Conservation (phyloP, 441 rosid genomes). For the Flueggea neowawraea region DNA sequence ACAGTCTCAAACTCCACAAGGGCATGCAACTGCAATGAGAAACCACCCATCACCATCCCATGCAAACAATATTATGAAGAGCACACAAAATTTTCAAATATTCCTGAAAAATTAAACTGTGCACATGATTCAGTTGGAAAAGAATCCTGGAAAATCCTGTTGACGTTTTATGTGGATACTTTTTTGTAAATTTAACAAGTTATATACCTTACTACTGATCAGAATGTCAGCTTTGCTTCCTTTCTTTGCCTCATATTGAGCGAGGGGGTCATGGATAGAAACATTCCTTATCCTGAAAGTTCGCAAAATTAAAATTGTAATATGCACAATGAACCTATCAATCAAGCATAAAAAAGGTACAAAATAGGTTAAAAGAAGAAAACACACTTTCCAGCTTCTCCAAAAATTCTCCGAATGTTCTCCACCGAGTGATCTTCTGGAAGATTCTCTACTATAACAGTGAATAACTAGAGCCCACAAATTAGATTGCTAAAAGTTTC, state of each 20-base stretch:
- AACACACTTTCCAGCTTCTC: constrained; percentile 77
- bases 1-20: constrained; percentile 81
- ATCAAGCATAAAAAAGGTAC: constrained; percentile 4
- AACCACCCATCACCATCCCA: constrained; percentile 2
- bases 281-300: constrained; percentile 55
- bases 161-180: no score
- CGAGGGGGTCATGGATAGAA: constrained; percentile 54
- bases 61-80: constrained; percentile 3
- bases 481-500: constrained; percentile 25
- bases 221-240: constrained; percentile 46
- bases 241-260: constrained; percentile 53
- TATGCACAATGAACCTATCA: constrained; percentile 10
- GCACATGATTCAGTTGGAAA: no score
- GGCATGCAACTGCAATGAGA: constrained; percentile 61
- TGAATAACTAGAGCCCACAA: constrained; percentile 55
- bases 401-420: constrained; percentile 63
- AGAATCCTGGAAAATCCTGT: no score
- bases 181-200: not conserved
- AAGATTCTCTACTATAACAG: constrained; percentile 94
- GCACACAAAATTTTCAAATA: no score
- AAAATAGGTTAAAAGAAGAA: constrained; percentile 1
- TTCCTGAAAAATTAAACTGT: no score
- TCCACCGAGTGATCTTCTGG: constrained; percentile 84
- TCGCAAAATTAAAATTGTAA: constrained; percentile 2
- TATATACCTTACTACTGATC: constrained; percentile 60